phyloP scores from a whole-genome alignment of 495 filamentous ascomycete genomes.

The Neurospora tetraspora region DNA sequence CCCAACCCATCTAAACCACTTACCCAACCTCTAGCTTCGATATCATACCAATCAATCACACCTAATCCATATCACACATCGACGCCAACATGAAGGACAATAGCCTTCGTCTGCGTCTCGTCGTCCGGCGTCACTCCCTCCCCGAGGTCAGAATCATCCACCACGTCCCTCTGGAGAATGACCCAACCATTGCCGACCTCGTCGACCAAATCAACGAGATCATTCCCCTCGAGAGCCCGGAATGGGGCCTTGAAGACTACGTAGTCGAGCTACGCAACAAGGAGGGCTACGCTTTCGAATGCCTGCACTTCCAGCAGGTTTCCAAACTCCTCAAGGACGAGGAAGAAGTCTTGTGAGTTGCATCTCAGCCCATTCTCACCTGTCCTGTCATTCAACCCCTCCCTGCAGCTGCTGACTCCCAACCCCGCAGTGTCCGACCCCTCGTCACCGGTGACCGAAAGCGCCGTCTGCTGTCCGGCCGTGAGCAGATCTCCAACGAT shows the following conservation, averaged over 20 bases:
- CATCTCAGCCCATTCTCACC: not conserved
- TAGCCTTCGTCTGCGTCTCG: constrained; percentile 70
- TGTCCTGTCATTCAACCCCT: constrained; percentile 3
- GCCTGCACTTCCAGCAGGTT: constrained; percentile 75
- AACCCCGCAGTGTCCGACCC: constrained; percentile 59
- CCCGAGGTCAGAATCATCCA: constrained; percentile 71
- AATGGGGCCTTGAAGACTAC: constrained; percentile 92
- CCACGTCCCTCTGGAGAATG: constrained; percentile 46
- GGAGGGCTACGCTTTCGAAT: constrained; percentile 62
- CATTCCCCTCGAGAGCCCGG: constrained; percentile 70
- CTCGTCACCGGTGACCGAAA: constrained; percentile 66
- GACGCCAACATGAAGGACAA: constrained; percentile 14
- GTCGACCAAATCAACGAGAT: constrained; percentile 76
- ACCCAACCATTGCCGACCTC: constrained; percentile 66
- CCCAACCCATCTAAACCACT: not conserved
- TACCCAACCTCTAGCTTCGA: not conserved
- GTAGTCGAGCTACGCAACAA: constrained; percentile 59
- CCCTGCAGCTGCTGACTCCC: constrained; percentile 3
- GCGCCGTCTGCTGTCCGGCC: constrained; percentile 63
- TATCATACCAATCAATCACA: not conserved
- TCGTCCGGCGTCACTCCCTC: constrained; percentile 70
- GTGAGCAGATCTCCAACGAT: constrained; percentile 70
- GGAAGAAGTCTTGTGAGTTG: constrained; percentile 71
- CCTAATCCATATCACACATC: not conserved
- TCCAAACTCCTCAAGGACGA: constrained; percentile 64